phyloP scores from a whole-genome alignment of 768 basidiomycete genomes.

The Xerocomellus chrysenteron region DNA sequence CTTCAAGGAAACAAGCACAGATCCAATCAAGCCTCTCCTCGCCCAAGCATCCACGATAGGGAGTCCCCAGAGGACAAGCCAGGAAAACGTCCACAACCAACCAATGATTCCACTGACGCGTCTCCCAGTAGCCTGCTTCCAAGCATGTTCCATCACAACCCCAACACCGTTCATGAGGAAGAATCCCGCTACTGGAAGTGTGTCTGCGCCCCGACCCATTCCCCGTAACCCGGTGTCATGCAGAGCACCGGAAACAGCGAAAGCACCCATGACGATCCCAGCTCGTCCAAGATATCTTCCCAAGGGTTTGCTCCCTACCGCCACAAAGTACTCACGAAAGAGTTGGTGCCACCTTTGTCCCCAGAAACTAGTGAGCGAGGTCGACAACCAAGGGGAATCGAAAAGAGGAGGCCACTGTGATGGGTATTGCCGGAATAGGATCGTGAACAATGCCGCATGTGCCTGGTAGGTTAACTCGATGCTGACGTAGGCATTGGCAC shows the following conservation, averaged over 20 bases:
- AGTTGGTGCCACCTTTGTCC: constrained; percentile 66
- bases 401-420: constrained; percentile 66
- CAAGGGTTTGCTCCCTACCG: constrained; percentile 48
- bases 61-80: constrained; percentile 49
- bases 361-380: constrained; percentile 66
- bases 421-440: constrained; percentile 48
- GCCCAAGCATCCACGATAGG: constrained; percentile 46
- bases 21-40: constrained; percentile 20
- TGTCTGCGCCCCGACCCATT: constrained; percentile 53
- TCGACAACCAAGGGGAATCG: constrained; percentile 52
- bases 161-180: constrained; percentile 60
- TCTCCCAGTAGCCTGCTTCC: constrained; percentile 43
- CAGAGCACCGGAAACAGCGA: constrained; percentile 56
- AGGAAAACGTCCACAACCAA: constrained; percentile 49
- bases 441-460: constrained; percentile 42
- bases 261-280: constrained; percentile 56
- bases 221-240: constrained; percentile 61
- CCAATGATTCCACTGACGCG: constrained; percentile 50
- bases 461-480: constrained; percentile 46
- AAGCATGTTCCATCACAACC: constrained; percentile 47
- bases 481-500: constrained; percentile 44
- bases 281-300: constrained; percentile 43
- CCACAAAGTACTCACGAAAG: constrained; percentile 57
- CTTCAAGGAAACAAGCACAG: constrained; percentile 7
- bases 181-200: constrained; percentile 43